Percentiles rank a stretch among this genome's conserved stretches.
These are phyloP conservation scores for Venustampulla echinocandica DNA, from an alignment of 495 filamentous ascomycete species.

Conservation along the genomic window DNA sequence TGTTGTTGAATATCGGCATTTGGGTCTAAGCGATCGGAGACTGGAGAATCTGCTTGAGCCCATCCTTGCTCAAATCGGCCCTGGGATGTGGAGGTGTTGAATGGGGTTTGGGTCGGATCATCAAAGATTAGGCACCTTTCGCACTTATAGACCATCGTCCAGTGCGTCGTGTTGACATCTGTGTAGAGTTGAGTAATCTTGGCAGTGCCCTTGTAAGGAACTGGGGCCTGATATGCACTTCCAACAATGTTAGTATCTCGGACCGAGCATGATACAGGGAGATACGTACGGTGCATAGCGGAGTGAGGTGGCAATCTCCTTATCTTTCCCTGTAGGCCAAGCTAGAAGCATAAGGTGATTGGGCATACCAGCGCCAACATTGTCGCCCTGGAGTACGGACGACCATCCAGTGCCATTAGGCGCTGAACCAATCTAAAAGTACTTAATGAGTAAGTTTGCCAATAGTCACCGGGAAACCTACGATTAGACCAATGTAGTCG, in stretches of 20 bases:
- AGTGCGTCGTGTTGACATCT: slow-evolving; percentile 39
- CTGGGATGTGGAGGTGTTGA: slow-evolving; percentile 28
- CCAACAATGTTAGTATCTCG: slow-evolving; percentile 1
- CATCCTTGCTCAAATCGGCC: slow-evolving; percentile 34
- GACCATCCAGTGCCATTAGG: slow-evolving; percentile 41
- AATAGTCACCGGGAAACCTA: slow-evolving; percentile 25
- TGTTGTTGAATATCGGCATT: slow-evolving; percentile 29
- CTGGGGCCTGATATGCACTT: slow-evolving; percentile 45
- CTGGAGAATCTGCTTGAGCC: slow-evolving; percentile 28
- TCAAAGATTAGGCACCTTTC: slow-evolving; percentile 51
- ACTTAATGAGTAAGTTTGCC: slow-evolving; percentile 19
- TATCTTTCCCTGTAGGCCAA: slow-evolving; percentile 33
- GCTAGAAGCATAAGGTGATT: slow-evolving; percentile 46
- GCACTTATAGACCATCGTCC: slow-evolving; percentile 52
- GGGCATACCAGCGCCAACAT: slow-evolving; percentile 40
- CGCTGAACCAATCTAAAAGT: slow-evolving; percentile 20
- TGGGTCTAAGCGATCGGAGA: slow-evolving; percentile 23
- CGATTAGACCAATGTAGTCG: slow-evolving; percentile 52
- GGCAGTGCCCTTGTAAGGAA: slow-evolving; percentile 48
- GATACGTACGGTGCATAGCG: slow-evolving; percentile 35
- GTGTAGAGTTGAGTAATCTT: slow-evolving; percentile 45
- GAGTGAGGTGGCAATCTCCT: slow-evolving; percentile 43
- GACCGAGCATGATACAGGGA: background rate
- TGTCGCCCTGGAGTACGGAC: slow-evolving; percentile 30
- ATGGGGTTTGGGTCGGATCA: slow-evolving; percentile 35